These are phyloP conservation scores for Erigeron canadensis DNA, from an alignment of 129 eudicot species.

Conservation along the genomic window DNA sequence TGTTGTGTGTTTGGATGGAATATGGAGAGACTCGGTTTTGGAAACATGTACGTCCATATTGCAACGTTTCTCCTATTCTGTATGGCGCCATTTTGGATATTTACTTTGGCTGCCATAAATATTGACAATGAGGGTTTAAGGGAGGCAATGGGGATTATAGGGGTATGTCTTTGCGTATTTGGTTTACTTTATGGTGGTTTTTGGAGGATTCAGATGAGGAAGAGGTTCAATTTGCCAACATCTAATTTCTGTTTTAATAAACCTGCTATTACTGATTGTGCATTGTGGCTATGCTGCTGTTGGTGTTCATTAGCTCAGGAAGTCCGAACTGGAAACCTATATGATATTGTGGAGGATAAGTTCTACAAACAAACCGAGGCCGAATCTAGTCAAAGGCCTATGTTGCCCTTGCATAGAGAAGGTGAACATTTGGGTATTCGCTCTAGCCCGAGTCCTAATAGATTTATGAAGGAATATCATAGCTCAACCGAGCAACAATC, in stretches of 20 bases:
- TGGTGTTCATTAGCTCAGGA: conserved; percentile 99
- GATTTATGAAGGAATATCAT: conserved; percentile 35
- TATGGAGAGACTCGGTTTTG: conserved; percentile 93
- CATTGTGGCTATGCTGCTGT: conserved; percentile 89
- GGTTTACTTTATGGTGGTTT: conserved; percentile 95
- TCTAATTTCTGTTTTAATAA: conserved; percentile 60
- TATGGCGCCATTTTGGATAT: conserved; percentile 90
- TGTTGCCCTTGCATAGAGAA: conserved; percentile 49
- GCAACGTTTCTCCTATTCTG: conserved; percentile 91
- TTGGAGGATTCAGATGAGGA: conserved; percentile 99
- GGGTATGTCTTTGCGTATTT: conserved; percentile 72
- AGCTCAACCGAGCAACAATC: conserved; percentile 24
- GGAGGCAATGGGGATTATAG: conserved; percentile 69
- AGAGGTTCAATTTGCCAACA: conserved; percentile 75
- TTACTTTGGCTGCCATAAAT: conserved; percentile 86
- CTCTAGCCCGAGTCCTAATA: conserved; percentile 53
- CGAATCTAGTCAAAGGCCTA: conserved; percentile 27
- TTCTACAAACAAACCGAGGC: conserved; percentile 43
- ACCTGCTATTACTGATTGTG: conserved; percentile 73
- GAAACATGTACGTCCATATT: conserved; percentile 95
- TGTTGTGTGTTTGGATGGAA: conserved; percentile 99
- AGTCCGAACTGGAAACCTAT: conserved; percentile 81
- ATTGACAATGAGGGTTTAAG: conserved; percentile 66
- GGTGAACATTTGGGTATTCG: conserved; percentile 41
- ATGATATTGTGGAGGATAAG: conserved; percentile 77